Percentiles rank a stretch among this genome's conserved stretches.
Evolutionary conservation across 345 rosid species (phyloP).

Genomic region (Syzygium aqueum): DNA sequence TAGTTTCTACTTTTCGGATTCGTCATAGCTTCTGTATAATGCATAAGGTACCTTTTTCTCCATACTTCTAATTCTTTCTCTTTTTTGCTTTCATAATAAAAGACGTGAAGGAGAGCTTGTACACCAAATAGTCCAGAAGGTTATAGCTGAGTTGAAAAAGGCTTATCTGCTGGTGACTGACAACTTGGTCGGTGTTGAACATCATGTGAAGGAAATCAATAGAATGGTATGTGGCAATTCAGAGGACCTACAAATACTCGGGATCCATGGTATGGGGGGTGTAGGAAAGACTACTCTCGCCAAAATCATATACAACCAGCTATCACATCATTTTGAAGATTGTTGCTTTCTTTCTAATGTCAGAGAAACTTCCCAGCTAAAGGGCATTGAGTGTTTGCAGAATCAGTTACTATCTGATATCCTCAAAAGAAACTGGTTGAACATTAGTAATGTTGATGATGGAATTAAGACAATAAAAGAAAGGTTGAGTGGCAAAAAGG

Average conservation of each 20-base stretch:
- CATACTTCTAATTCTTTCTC: background rate
- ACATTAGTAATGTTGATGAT: background rate
- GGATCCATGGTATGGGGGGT: background rate
- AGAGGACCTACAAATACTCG: accelerated
- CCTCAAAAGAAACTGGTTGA: background rate
- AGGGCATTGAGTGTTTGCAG: background rate
- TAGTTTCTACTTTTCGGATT: background rate
- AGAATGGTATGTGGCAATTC: background rate
- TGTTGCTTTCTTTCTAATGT: background rate
- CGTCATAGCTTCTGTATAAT: background rate
- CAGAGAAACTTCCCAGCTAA: background rate
- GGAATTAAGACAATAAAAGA: background rate
- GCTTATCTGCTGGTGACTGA: accelerated
- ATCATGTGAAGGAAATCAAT: background rate
- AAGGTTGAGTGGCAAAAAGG: background rate
- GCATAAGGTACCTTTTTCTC: background rate
- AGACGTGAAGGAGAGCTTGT: background rate
- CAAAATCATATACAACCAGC: background rate
- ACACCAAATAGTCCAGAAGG: background rate
- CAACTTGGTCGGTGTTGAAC: accelerated
- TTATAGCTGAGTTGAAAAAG: background rate
- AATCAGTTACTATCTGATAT: background rate
- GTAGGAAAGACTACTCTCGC: background rate
- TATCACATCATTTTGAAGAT: accelerated
- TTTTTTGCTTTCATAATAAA: background rate